Conservation (phyloP, 1,139 yeast species). For the Kodamaea ohmeri region DNA sequence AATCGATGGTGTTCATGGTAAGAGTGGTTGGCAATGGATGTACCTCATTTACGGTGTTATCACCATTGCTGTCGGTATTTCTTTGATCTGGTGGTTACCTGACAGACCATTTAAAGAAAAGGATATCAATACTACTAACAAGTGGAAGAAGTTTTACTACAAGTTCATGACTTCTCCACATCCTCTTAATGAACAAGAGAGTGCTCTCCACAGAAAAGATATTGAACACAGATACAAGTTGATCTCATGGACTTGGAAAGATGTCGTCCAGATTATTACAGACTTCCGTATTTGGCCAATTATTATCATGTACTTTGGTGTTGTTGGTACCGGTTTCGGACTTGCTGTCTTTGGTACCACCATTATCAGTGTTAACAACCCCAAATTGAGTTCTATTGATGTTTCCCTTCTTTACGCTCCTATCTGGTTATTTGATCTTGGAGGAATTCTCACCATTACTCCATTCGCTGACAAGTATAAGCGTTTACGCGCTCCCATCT, state of each 20-base stretch:
- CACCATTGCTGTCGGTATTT: conserved; percentile 65
- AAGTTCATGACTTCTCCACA: conserved; percentile 38
- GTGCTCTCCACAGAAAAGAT: conserved; percentile 59
- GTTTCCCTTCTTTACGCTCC: conserved; percentile 82
- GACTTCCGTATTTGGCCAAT: conserved; percentile 79
- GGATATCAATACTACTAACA: conserved; percentile 12
- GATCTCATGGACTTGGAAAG: conserved; percentile 59
- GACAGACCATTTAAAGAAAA: conserved; percentile 49
- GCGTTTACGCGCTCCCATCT: conserved; percentile 56
- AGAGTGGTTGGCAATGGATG: conserved; percentile 87
- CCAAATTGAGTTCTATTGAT: conserved; percentile 60
- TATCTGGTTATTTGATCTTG: conserved; percentile 82
- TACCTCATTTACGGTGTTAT: conserved; percentile 72
- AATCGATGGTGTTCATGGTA: conserved; percentile 69
- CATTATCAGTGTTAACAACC: conserved; percentile 65
- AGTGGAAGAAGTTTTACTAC: conserved; percentile 20
- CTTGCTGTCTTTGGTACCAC: conserved; percentile 84
- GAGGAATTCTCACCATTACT: conserved; percentile 71
- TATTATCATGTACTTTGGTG: conserved; percentile 86
- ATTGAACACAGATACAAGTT: conserved; percentile 49
- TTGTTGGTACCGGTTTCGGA: conserved; percentile 86
- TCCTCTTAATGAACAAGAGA: conserved; percentile 55
- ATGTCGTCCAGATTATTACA: conserved; percentile 52
- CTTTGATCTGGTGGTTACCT: conserved; percentile 81
- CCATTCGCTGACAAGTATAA: conserved; percentile 76